phyloP scores from a whole-genome alignment of 306 rosid genomes.

The Senna tora region DNA sequence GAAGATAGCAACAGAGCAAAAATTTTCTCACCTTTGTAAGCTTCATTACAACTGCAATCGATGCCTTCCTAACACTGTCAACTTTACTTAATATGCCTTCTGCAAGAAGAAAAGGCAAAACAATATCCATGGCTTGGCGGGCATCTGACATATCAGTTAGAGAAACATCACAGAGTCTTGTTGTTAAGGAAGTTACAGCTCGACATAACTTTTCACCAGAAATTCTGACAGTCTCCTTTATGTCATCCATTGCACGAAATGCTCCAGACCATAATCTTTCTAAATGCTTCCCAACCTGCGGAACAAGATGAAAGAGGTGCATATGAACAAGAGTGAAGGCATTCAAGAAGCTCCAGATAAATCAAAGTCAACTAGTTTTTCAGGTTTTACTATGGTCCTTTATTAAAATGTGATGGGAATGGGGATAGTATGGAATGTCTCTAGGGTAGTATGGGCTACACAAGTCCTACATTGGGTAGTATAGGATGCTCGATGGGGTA shows the following conservation, averaged over 20 bases:
- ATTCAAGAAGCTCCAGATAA: conserved; percentile 1
- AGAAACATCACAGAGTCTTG: conserved; percentile 88
- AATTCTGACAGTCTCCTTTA: conserved; percentile 90
- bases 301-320: conserved; percentile 31
- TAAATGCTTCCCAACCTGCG: conserved; percentile 80
- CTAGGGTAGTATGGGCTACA: too few species aligned
- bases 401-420: too few species aligned
- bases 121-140: conserved; percentile 82
- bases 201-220: conserved; percentile 93
- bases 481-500: too few species aligned
- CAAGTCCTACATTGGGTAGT: too few species aligned
- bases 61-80: conserved; percentile 83
- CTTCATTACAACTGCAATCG: conserved; percentile 89
- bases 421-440: too few species aligned
- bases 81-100: conserved; percentile 97
- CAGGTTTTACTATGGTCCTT: conserved; percentile 21
- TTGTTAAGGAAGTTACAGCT: conserved; percentile 68
- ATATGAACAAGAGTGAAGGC: conserved; percentile 29
- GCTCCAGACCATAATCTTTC: conserved; percentile 80
- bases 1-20: conserved; percentile 18
- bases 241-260: conserved; percentile 96
- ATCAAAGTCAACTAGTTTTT: conserved; percentile 27
- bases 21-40: conserved; percentile 81
- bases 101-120: conserved; percentile 83
- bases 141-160: conserved; percentile 76